These are phyloP conservation scores for Mycena haematopus DNA, from an alignment of 768 basidiomycete genomes.

Conservation along the genomic window DNA sequence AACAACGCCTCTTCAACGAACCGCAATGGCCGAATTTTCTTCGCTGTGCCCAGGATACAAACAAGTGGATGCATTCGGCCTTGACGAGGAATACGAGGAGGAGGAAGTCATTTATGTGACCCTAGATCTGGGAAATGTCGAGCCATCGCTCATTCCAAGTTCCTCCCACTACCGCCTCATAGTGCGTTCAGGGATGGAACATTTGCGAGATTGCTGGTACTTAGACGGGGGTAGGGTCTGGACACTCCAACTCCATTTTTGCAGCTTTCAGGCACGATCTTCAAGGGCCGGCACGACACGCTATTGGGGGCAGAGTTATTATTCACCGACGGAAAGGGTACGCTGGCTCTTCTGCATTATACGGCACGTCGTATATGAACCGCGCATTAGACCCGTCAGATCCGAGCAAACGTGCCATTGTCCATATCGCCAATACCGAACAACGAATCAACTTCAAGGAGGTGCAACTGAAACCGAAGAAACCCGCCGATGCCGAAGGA, in stretches of 20 bases:
- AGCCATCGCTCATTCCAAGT: slow-evolving; percentile 78
- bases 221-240: slow-evolving; percentile 57
- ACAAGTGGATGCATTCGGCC: slow-evolving; percentile 71
- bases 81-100: slow-evolving; percentile 70
- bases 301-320: slow-evolving; percentile 80
- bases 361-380: neutral
- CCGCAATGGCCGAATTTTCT: slow-evolving; percentile 21
- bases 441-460: slow-evolving; percentile 78
- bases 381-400: slow-evolving; percentile 48
- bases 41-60: slow-evolving; percentile 57
- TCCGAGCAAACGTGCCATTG: slow-evolving; percentile 55
- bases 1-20: slow-evolving; percentile 3
- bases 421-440: slow-evolving; percentile 65
- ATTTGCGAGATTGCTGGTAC: neutral
- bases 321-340: slow-evolving; percentile 74
- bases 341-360: slow-evolving; percentile 2
- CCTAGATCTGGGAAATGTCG: slow-evolving; percentile 73
- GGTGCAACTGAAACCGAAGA: slow-evolving; percentile 61
- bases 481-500: slow-evolving; percentile 7
- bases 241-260: slow-evolving; percentile 81
- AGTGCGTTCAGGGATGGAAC: slow-evolving; percentile 49
- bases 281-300: slow-evolving; percentile 71
- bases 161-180: slow-evolving; percentile 75
- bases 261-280: slow-evolving; percentile 76
- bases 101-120: slow-evolving; percentile 73